Conservation (phyloP, 2,329 filamentous ascomycete species). For the Cercospora zeae-maydis region DNA sequence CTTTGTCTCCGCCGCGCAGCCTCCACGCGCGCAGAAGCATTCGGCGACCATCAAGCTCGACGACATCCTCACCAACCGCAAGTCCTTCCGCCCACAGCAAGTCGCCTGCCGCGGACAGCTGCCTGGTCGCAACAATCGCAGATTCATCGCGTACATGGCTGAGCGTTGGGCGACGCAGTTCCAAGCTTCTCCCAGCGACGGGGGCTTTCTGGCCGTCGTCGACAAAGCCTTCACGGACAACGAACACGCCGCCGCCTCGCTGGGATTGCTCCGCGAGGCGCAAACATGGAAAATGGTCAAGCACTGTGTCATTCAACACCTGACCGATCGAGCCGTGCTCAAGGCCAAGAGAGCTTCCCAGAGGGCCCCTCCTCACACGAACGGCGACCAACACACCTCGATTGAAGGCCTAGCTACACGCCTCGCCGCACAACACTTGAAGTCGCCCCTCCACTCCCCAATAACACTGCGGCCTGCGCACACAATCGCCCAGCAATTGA, state of each 20-base stretch:
- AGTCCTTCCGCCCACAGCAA: conserved; percentile 31
- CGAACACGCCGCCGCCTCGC: conserved; percentile 11
- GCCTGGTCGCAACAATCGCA: conserved; percentile 23
- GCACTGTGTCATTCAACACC: conserved; percentile 49
- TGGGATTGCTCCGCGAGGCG: conserved; percentile 49
- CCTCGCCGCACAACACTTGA: conserved; percentile 20
- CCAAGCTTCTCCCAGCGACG: conserved; percentile 7
- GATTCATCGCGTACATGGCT: conserved; percentile 18
- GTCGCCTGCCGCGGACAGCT: conserved; percentile 26
- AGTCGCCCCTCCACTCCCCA: conserved; percentile 21
- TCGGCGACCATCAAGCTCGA: conserved; percentile 34
- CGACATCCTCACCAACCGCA: conserved; percentile 29
- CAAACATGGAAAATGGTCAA: conserved; percentile 59
- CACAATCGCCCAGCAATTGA: conserved; percentile 25
- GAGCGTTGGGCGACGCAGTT: conserved; percentile 15
- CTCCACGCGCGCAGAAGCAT: conserved; percentile 18
- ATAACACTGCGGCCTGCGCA: conserved; percentile 23
- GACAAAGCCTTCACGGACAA: conserved; percentile 19
- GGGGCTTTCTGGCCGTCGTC: conserved; percentile 18
- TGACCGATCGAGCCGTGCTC: conserved; percentile 36
- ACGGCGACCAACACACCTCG: conserved; percentile 8
- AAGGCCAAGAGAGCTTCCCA: conserved; percentile 14
- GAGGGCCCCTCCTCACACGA: conserved; percentile 3
- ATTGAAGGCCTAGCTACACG: conserved; percentile 21
- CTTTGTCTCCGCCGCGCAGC: conserved; percentile 13